Conservation (phyloP, 2,329 filamentous ascomycete genomes). For the Beauveria bassiana region DNA sequence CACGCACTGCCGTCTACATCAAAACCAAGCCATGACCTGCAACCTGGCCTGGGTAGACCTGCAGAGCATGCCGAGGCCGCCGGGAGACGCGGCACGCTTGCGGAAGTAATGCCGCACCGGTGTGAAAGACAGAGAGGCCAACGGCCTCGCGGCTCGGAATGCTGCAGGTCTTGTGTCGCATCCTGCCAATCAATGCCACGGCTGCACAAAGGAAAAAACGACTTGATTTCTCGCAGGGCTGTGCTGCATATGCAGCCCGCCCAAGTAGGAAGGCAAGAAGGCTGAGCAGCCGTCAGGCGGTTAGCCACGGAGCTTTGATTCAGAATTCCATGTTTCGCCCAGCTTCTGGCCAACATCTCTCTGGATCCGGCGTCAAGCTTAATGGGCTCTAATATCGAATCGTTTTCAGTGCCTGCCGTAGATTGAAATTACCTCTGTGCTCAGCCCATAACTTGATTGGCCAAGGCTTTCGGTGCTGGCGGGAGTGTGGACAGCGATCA, state of each 20-base stretch:
- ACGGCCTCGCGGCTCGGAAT: background rate
- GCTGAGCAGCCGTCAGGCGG: background rate
- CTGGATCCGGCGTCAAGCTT: too few species aligned
- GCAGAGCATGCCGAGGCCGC: background rate
- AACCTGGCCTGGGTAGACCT: background rate
- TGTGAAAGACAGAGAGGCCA: background rate
- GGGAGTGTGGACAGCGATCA: too few species aligned
- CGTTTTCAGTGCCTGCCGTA: too few species aligned
- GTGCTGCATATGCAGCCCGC: background rate
- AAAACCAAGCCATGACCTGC: background rate
- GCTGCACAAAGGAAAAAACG: background rate
- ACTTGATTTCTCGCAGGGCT: background rate
- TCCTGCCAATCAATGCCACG: background rate
- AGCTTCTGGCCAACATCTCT: too few species aligned
- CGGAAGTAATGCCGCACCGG: background rate
- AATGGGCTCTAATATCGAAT: too few species aligned
- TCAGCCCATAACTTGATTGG: too few species aligned
- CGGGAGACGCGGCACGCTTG: background rate
- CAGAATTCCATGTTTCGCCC: too few species aligned
- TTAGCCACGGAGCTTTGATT: background rate
- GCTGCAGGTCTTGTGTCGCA: background rate
- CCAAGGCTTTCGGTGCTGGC: too few species aligned
- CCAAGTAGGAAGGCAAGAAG: background rate
- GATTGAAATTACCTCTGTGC: too few species aligned
- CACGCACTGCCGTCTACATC: background rate